A percentile compares a stretch with the other conserved stretches of the same genome.
Conservation (phyloP, 768 basidiomycete species). For the Lactarius pseudohatsudake region DNA sequence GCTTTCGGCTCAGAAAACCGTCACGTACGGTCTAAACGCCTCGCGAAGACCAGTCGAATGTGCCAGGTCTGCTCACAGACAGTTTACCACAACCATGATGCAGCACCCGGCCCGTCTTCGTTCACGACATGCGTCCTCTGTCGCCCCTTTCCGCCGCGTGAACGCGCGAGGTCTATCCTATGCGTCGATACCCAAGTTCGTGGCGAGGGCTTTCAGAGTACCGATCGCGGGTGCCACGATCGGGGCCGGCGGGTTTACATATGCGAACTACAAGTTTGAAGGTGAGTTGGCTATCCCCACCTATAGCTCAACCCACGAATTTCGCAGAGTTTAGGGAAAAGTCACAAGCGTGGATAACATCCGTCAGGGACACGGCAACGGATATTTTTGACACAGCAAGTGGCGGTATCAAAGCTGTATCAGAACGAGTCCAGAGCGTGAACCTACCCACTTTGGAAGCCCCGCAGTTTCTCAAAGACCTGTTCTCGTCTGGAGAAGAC, state of each 20-base stretch:
- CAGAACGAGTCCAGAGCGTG: slow-evolving; percentile 58
- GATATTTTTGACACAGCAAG: slow-evolving; percentile 72
- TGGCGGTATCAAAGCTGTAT: slow-evolving; percentile 60
- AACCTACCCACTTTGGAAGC: slow-evolving; percentile 56
- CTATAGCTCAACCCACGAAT: neutral
- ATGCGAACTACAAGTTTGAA: slow-evolving; percentile 97
- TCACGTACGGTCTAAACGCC: slow-evolving; percentile 53
- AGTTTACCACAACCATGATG: slow-evolving; percentile 56
- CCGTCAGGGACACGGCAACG: slow-evolving; percentile 68
- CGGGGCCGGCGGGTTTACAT: slow-evolving; percentile 88
- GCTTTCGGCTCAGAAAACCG: slow-evolving; percentile 43
- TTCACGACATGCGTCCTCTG: slow-evolving; percentile 46
- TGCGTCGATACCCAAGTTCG: slow-evolving; percentile 83
- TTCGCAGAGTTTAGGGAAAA: slow-evolving; percentile 65
- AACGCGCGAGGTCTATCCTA: slow-evolving; percentile 82
- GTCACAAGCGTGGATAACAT: slow-evolving; percentile 63
- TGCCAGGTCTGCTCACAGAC: slow-evolving; percentile 52
- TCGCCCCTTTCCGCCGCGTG: slow-evolving; percentile 56
- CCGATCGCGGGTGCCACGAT: slow-evolving; percentile 87
- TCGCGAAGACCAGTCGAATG: slow-evolving; percentile 39
- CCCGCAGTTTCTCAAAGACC: slow-evolving; percentile 67
- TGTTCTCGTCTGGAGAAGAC: slow-evolving; percentile 41
- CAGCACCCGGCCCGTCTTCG: slow-evolving; percentile 48
- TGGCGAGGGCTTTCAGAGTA: slow-evolving; percentile 83
- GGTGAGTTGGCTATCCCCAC: slow-evolving; percentile 48